Percentiles rank a stretch among this genome's conserved stretches.
phyloP scores from a whole-genome alignment of 208 protist genomes.

The Leishmania guyanensis region DNA sequence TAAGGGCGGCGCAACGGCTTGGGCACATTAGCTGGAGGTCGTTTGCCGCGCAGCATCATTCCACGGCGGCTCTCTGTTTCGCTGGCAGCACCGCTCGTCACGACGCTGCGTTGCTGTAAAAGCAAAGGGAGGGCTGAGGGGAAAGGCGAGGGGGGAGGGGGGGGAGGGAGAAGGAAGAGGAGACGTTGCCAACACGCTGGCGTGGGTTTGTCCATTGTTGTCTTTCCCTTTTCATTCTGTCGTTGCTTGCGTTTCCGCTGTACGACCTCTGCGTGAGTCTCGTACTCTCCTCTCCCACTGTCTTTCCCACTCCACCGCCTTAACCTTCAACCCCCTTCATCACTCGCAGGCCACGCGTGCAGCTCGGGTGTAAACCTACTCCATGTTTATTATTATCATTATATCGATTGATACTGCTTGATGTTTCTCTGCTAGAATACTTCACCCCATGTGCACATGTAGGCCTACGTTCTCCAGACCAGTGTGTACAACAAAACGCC shows the following conservation, averaged over 20 bases:
- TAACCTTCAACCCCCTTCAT: neutral
- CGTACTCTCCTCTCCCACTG: neutral
- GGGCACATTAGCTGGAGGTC: constrained; percentile 14
- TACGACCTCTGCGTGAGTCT: neutral
- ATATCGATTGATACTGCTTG: neutral
- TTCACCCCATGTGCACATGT: neutral
- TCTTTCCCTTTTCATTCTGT: neutral
- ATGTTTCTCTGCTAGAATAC: constrained; percentile 3
- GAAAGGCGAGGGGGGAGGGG: neutral
- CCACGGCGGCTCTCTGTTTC: neutral
- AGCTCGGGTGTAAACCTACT: neutral
- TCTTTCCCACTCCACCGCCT: neutral
- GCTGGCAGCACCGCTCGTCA: neutral
- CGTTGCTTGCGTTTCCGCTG: neutral
- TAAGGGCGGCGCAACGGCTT: neutral
- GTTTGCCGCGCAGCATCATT: neutral
- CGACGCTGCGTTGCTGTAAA: neutral
- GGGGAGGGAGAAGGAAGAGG: neutral
- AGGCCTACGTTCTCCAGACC: neutral
- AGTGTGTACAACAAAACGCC: neutral
- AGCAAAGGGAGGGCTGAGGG: neutral
- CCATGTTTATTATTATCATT: neutral
- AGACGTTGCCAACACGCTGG: neutral
- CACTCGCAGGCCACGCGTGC: neutral
- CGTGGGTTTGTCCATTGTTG: neutral